Base-by-base conservation (phyloP, 495 filamentous ascomycete genomes). In the Lineolata rhizophorae region DNA sequence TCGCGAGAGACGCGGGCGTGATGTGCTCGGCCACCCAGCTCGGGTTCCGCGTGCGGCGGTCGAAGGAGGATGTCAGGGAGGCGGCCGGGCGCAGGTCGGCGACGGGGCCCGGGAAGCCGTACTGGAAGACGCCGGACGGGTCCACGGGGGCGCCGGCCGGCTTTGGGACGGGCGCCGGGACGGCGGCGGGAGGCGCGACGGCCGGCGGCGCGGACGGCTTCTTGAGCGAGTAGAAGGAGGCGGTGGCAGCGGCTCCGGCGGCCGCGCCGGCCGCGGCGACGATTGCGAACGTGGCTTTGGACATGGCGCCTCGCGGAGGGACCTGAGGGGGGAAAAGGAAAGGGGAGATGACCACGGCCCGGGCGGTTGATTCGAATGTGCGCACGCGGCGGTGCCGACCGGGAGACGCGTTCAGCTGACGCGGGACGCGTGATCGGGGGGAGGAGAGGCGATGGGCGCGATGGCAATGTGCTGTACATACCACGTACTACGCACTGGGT, bases 11-110 rank as follows among this genome's bases (percentile, higher is more conserved):
- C 16, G 64, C 62, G n/a, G 82, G 72, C 0, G 87, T 97, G 54
- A 97, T 92, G 61, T 97, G 87, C 57, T 97, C 87, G 33, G 72
- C 83, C 5, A 94, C 87, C 87, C 87, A 97, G 48, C 72, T 54
- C 2, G 87, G 87, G 49, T 95, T 97, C 43, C 82, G 75, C 32
- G 73, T 78, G 35, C 84, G 77, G 6, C 87, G 78, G 53, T 97
- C 84, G 60, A 71, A 97, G 44, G 76, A 72, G 18, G 82, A 91
- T 38, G 82, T 62, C 21, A 92, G 63, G 16, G 78, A 72, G 2
- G 64, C 50, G 10, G 77, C 67, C 22, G 67, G 62, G 25, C 79
- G 73, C 34, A 90, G 65, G 53, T 97, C 87, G 43, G 70, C 63
- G 18, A 85, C 53, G 20, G 87, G 90, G 35, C 87, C 87, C 1